Conservation (phyloP, 441 rosid species). For the Sinapis alba region DNA sequence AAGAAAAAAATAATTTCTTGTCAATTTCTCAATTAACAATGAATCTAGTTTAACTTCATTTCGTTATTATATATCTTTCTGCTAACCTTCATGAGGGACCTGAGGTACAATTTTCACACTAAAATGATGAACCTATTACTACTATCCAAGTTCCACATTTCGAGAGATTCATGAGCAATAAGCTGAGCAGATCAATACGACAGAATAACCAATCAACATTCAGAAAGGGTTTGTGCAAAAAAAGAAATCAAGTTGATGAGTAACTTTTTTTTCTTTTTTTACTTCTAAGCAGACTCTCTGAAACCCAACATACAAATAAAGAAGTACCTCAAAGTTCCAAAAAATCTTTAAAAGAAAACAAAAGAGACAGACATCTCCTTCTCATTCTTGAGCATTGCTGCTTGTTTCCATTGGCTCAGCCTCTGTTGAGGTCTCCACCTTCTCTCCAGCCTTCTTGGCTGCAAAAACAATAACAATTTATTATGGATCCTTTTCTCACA, state of each 20-base stretch:
- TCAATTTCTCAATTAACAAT: not conserved
- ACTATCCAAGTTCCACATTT: not conserved
- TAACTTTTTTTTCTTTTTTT: not conserved
- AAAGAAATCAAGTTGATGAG: not conserved
- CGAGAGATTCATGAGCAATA: not conserved
- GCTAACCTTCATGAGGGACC: not conserved
- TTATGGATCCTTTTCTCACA: not conserved
- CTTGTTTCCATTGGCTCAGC: slow-evolving; percentile 74
- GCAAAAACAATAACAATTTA: not conserved
- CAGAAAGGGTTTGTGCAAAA: slow-evolving; percentile 5
- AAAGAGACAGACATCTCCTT: slow-evolving; percentile 1
- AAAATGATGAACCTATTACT: not conserved
- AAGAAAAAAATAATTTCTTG: too few species aligned
- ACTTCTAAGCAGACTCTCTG: slow-evolving; percentile 5
- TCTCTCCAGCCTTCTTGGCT: slow-evolving; percentile 87
- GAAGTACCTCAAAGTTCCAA: slow-evolving; percentile 27
- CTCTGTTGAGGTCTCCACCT: slow-evolving; percentile 54
- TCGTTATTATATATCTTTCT: not conserved
- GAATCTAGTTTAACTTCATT: too few species aligned
- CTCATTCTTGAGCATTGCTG: slow-evolving; percentile 56
- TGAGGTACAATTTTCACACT: not conserved
- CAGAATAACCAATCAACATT: not conserved
- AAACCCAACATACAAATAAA: slow-evolving; percentile 39
- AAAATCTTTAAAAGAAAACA: slow-evolving; percentile 32
- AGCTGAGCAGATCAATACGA: not conserved